phyloP scores from a whole-genome alignment of 169 alveolate species.

The Eimeria acervulina region DNA sequence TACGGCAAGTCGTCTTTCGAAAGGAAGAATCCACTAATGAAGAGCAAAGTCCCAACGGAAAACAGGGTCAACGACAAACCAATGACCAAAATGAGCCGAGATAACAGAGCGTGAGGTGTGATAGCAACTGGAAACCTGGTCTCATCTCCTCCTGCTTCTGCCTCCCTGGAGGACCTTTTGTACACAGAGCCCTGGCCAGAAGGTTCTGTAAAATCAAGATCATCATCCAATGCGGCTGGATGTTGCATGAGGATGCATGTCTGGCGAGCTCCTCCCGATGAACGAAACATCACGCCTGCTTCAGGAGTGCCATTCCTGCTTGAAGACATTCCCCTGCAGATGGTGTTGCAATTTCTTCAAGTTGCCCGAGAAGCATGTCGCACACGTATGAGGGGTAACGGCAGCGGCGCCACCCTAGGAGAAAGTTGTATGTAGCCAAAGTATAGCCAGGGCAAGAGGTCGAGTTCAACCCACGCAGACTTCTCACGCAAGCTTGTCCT shows the following conservation, averaged over 20 bases:
- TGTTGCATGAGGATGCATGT: not conserved
- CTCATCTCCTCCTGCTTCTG: not conserved
- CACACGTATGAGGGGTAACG: not conserved
- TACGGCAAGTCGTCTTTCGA: constrained; percentile 46
- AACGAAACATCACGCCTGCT: not conserved
- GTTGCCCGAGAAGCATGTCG: not conserved
- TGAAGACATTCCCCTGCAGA: not conserved
- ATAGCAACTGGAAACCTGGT: not conserved
- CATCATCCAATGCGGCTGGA: not conserved
- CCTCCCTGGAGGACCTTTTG: not conserved
- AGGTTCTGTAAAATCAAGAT: not conserved
- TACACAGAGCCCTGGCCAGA: too few relatives aligned
- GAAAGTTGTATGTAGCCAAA: not conserved
- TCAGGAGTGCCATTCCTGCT: not conserved
- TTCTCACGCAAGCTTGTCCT: not conserved
- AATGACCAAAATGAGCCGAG: not conserved
- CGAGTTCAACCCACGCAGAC: not conserved
- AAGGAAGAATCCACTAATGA: constrained; percentile 75
- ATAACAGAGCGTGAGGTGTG: not conserved
- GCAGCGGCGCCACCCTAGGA: not conserved
- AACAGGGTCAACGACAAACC: constrained; percentile 35
- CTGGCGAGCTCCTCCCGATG: constrained; percentile 4
- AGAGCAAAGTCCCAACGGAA: constrained; percentile 22
- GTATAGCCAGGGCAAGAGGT: not conserved
- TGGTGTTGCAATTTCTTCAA: not conserved